Evolutionary conservation across 2,329 filamentous ascomycete species (phyloP).

Genomic region (Sarocladium kiliense): DNA sequence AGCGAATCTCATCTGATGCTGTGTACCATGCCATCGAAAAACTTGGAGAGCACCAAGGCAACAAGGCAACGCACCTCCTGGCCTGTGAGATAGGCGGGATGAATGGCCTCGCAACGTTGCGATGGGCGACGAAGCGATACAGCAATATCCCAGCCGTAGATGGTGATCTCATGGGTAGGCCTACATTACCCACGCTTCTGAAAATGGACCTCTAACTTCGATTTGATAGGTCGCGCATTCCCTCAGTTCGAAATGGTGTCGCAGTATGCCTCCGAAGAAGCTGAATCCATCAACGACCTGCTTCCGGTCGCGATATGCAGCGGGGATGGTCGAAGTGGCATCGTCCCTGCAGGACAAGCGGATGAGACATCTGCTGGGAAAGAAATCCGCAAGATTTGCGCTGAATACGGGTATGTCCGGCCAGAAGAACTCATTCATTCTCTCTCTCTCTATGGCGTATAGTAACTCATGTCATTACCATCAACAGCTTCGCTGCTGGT

Average conservation of each 20-base stretch:
- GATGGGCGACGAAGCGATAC: slow-evolving; percentile 47
- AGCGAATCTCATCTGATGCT: background rate
- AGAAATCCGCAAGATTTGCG: background rate
- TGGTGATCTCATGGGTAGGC: slow-evolving; percentile 50
- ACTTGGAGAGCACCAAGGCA: slow-evolving; percentile 46
- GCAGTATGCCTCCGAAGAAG: background rate
- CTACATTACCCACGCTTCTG: too few relatives aligned
- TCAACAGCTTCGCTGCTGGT: slow-evolving; percentile 27
- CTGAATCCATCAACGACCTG: background rate
- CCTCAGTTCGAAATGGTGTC: slow-evolving; percentile 1
- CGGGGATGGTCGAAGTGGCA: slow-evolving; percentile 42
- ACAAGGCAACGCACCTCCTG: slow-evolving; percentile 38
- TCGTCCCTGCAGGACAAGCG: slow-evolving; percentile 45
- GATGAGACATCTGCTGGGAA: background rate
- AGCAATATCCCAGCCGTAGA: slow-evolving; percentile 48
- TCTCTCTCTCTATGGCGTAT: slow-evolving; percentile 20
- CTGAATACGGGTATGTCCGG: background rate
- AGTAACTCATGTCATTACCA: too few relatives aligned
- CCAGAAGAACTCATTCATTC: too few relatives aligned
- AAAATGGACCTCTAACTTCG: too few relatives aligned
- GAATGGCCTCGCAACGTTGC: slow-evolving; percentile 56
- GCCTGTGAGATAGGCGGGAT: slow-evolving; percentile 61
- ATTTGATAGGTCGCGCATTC: background rate
- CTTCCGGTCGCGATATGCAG: slow-evolving; percentile 22
- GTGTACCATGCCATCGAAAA: slow-evolving; percentile 45